Evolutionary conservation across 2,329 filamentous ascomycete species (phyloP), one percentile per base, ranked within the genome.

Genomic region (Exophiala mesophila): DNA sequence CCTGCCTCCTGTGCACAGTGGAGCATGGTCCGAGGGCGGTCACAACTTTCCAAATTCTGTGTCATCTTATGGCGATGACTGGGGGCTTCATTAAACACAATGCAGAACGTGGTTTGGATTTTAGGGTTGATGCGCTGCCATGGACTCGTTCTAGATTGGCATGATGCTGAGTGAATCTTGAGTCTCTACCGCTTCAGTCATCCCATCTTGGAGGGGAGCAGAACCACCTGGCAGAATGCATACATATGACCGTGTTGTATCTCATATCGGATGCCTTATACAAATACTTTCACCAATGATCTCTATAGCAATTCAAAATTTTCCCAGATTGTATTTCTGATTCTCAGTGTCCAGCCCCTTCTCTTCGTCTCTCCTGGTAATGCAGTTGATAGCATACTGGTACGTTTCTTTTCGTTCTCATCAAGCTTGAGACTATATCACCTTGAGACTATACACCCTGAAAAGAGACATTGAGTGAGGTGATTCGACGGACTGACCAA

Each of bases 31-130:
- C 33, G 33, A 35, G 33, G 20, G 20, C 15, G 33, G 18, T n/a
- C 33, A 35, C 33, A 35, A 35, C 18, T 35, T 35, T 20, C 33
- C 33, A 35, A 35, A 35, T 35, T 35, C 33, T 35, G 33, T 35
- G 33, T 35, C 33, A 35, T 35, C 4, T 35, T 35, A 35, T 35
- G 15, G 33, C 33, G 33, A 35, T 35, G 33, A 35, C 33, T 18
- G 33, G n/a, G n/a, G n/a, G 33, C 5, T 35, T 35, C 33, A 35
- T 18, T 12, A 20, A 35, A 35, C 5, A 35, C 13, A 35, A 18
- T 35, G 33, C 33, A 35, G 33, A 35, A 12, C 15, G 15, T 35
- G 18, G 5, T 5, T 19, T 16, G 16, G 32, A 35, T 13, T 17
- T 35, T 2, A 35, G 12, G 32, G 33, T 16, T 35, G 33, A 35